Conservation (phyloP, 345 rosid genomes). For the Atalantia buxifolia region DNA sequence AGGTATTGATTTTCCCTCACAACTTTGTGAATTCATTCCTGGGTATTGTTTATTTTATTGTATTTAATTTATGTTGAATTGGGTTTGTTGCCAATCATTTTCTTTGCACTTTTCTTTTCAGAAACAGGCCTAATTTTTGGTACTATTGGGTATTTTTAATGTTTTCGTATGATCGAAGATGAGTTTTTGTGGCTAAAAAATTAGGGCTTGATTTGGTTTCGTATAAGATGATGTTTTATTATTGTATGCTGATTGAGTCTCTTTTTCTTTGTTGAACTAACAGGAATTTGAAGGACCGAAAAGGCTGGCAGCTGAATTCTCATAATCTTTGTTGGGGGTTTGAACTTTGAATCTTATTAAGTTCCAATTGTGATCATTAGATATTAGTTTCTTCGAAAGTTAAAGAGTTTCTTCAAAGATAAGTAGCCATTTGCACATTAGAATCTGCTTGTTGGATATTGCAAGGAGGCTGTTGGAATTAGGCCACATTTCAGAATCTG, state of each 20-base stretch:
- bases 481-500: neutral
- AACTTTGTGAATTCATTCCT: neutral
- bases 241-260: neutral
- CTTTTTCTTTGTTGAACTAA: neutral
- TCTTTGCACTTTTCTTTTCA: neutral
- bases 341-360: neutral
- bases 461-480: neutral
- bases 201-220: neutral
- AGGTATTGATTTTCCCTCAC: slow-evolving; percentile 6
- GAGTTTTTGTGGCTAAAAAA: neutral
- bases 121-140: neutral
- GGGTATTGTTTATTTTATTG: neutral
- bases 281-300: neutral
- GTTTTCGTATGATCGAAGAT: neutral
- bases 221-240: neutral
- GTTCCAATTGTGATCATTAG: slow-evolving; percentile 5
- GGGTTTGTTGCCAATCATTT: neutral
- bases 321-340: neutral
- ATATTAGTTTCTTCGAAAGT: neutral
- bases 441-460: neutral
- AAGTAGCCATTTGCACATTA: neutral
- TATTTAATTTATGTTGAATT: neutral
- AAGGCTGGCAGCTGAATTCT: neutral
- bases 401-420: neutral
- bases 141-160: neutral